Conservation (phyloP, 2,329 filamentous ascomycete species). For the Venturiaceae sp. region DNA sequence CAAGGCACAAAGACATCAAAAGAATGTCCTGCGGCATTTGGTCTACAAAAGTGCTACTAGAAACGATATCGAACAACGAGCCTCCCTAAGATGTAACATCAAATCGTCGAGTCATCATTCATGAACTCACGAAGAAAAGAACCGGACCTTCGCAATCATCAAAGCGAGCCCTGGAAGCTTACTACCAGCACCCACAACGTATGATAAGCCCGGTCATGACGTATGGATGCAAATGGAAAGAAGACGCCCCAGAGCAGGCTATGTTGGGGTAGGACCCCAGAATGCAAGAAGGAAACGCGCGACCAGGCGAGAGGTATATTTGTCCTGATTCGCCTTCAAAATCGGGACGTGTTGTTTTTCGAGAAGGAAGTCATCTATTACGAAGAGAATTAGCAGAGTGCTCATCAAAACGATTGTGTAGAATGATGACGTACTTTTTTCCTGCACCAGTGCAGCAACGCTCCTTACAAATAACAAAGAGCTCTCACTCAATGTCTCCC, state of each 20-base stretch:
- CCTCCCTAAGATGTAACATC: not conserved
- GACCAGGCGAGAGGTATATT: conserved; percentile 32
- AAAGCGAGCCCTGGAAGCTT: not conserved
- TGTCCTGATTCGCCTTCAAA: conserved; percentile 24
- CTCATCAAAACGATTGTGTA: too few relatives aligned
- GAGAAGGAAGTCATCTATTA: conserved; percentile 27
- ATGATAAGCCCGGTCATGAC: not conserved
- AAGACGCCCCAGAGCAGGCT: not conserved
- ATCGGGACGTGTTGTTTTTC: conserved; percentile 27
- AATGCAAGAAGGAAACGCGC: conserved; percentile 26
- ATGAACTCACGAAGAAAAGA: not conserved
- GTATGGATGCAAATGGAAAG: not conserved
- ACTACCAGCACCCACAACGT: not conserved
- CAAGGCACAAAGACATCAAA: not conserved
- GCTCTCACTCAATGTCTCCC: conserved; percentile 25
- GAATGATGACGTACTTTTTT: conserved; percentile 27
- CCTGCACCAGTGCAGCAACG: conserved; percentile 27
- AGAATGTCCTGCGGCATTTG: not conserved
- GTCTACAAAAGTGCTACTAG: not conserved
- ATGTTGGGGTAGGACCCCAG: conserved; percentile 3
- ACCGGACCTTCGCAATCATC: not conserved
- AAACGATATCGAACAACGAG: not conserved
- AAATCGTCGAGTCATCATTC: not conserved
- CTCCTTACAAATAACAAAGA: conserved; percentile 25
- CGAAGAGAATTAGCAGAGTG: not conserved